Conservation (phyloP, 768 basidiomycete genomes). For the Phanerochaete sordida region DNA sequence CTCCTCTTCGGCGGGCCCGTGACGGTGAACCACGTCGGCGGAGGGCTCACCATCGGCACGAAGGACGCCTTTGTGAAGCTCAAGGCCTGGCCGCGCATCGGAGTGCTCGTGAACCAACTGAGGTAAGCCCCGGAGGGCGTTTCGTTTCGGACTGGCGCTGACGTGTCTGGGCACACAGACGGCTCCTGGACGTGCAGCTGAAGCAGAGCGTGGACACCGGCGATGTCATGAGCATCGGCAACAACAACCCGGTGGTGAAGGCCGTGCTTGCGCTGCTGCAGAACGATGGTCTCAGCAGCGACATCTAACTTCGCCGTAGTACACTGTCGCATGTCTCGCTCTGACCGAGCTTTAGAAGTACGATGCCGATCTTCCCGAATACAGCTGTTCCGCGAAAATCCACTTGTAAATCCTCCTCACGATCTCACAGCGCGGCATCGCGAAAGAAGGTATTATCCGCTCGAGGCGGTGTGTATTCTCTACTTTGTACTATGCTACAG, state of each 20-base stretch:
- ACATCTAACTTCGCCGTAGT: background rate
- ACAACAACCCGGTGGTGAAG: constrained; percentile 50
- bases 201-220: constrained; percentile 62
- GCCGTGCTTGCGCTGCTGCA: constrained; percentile 39
- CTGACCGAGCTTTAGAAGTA: too few species aligned
- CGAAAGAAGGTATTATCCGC: background rate
- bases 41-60: constrained; percentile 64
- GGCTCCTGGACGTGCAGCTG: constrained; percentile 68
- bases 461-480: background rate
- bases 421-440: background rate
- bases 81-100: constrained; percentile 86
- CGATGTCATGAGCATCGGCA: constrained; percentile 39
- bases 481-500: background rate
- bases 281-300: constrained; percentile 29
- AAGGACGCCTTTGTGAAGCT: constrained; percentile 57
- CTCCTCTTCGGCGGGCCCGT: constrained; percentile 83
- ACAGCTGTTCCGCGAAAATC: background rate
- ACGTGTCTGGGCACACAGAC: constrained; percentile 32
- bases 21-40: constrained; percentile 72
- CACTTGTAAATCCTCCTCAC: too few species aligned
- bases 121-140: constrained; percentile 41
- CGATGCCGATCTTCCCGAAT: background rate
- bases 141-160: background rate
- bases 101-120: constrained; percentile 83
- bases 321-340: too few species aligned